These are phyloP conservation scores for Lactarius hatsudake DNA, from an alignment of 768 basidiomycete genomes.

Conservation along the genomic window DNA sequence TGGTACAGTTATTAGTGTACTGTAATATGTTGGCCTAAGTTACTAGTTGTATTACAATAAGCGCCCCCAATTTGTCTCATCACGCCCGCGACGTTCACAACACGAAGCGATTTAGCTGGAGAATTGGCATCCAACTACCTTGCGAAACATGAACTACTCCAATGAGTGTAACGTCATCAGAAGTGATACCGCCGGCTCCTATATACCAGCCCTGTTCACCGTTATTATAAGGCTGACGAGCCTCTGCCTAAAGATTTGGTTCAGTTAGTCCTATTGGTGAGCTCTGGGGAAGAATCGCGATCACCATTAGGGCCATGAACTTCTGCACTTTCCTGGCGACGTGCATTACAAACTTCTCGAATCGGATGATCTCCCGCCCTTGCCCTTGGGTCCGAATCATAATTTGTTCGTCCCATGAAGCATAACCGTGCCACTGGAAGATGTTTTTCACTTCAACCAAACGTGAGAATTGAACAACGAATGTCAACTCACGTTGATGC, in stretches of 20 bases:
- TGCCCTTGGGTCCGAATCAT: not conserved
- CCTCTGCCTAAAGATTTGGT: not conserved
- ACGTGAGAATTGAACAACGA: not conserved
- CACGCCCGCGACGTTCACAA: not conserved
- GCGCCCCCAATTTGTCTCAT: not conserved
- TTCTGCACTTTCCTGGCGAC: conserved; percentile 5
- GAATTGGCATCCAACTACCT: conserved; percentile 25
- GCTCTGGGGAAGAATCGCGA: not conserved
- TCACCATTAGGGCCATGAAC: conserved; percentile 16
- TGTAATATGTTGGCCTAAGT: not conserved
- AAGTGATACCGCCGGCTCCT: not conserved
- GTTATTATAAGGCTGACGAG: too few relatives aligned
- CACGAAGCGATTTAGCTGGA: conserved; percentile 3
- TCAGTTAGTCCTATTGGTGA: not conserved
- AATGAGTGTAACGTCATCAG: not conserved
- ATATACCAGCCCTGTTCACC: not conserved
- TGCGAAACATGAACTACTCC: conserved; percentile 16
- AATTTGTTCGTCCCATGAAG: conserved; percentile 6
- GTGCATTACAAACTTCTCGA: conserved; percentile 15
- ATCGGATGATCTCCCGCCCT: not conserved
- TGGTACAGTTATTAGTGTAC: not conserved
- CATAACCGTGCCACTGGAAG: conserved; percentile 18
- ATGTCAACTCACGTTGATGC: conserved; percentile 9
- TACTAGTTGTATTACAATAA: not conserved
- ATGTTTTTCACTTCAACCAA: not conserved